Evolutionary conservation across 257 asterid species (phyloP), one percentile per base, ranked within the genome.

Genomic region (Petunia axillaris): DNA sequence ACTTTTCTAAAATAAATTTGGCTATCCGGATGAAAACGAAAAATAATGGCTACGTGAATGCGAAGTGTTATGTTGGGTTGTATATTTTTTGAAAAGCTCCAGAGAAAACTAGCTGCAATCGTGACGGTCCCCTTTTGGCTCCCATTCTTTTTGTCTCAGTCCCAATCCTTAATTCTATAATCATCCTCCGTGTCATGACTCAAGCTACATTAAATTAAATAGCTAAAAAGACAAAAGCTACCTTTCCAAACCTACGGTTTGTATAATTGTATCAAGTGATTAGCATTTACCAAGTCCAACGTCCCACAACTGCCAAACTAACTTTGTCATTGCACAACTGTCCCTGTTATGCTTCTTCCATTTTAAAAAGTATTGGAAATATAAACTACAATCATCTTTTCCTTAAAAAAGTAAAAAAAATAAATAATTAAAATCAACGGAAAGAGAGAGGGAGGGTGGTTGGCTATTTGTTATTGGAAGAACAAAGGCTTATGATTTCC

Each of bases 261-360:
- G 15, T 35, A 62, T 70, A 38, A 8, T 64, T 39, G 73, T 65
- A 38, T 44, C 76, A 70, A 70, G 43, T 46, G 76, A 54, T 35
- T 63, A 9, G 68, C 76, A 70, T 46, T 70, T 35, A 48, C 77
- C 62, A 48, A 71, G 77, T 71, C 60, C 50, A 71, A 71, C 35
- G 77, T 71, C 62, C 15, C 44, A 2, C 13, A 76, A 82, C 64
- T 59, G 43, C 58, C 85, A 58, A 59, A 68, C 81, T 62, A 46
- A 57, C 64, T 71, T 68, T 77, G 35, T 77, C 79, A 66, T 68
- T 39, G 8, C 75, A 75, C 80, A 60, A 48, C 68, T 83, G 80
- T 83, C 71, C 48, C 38, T 4, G 50, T 6, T 71, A 35, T 11
- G 60, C 25, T 43, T 52, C 57, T 44, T 78, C 40, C 14, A 50